Conservation (phyloP, 768 basidiomycete genomes). For the Phaeotremella fagi region DNA sequence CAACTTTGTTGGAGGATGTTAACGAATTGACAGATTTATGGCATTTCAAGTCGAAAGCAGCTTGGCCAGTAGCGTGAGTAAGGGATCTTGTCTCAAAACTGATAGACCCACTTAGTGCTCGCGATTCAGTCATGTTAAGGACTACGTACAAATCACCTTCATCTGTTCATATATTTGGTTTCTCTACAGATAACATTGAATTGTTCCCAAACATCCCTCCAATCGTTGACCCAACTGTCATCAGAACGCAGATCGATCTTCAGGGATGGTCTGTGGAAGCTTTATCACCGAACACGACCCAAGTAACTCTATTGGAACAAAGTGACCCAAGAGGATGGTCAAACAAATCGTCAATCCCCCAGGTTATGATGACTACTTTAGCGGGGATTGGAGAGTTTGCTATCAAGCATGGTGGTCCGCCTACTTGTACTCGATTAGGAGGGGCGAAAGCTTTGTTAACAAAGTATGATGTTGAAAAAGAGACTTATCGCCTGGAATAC, state of each 20-base stretch:
- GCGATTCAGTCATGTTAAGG: conserved; percentile 83
- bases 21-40: conserved; percentile 75
- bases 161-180: conserved; percentile 89
- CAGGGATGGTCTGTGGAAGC: conserved; percentile 97
- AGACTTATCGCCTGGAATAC: conserved; percentile 77
- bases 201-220: conserved; percentile 66
- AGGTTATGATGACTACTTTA: conserved; percentile 82
- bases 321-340: conserved; percentile 97
- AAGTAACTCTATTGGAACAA: conserved; percentile 89
- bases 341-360: conserved; percentile 86
- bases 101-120: conserved; percentile 58
- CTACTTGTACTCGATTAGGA: conserved; percentile 78
- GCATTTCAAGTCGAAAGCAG: conserved; percentile 84
- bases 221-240: conserved; percentile 67
- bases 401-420: conserved; percentile 92
- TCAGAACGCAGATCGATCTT: conserved; percentile 93
- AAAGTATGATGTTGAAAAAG: conserved; percentile 82
- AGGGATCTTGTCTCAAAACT: background rate
- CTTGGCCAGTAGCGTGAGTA: conserved; percentile 87
- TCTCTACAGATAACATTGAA: conserved; percentile 83
- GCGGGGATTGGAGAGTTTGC: conserved; percentile 93
- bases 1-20: conserved; percentile 77
- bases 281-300: conserved; percentile 88
- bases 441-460: conserved; percentile 65
- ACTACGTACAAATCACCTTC: conserved; percentile 96